Percentiles rank a stretch among this genome's conserved stretches.
phyloP scores from a whole-genome alignment of 805 yeast genomes.

The Cyberlindnera petersonii region DNA sequence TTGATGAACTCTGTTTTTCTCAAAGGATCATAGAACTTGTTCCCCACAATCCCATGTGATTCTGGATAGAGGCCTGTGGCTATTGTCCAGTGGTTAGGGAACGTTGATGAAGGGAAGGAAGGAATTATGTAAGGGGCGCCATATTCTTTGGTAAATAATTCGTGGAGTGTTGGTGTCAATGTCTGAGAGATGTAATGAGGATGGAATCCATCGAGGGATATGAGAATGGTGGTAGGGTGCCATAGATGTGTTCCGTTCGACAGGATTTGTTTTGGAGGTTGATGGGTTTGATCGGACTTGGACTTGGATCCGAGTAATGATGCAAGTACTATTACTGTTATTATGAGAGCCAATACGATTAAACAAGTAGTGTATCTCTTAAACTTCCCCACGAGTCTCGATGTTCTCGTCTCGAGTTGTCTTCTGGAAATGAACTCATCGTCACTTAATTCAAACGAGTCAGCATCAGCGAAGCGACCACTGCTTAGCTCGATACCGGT shows the following conservation, averaged over 20 bases:
- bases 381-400: not conserved
- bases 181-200: conserved; percentile 73
- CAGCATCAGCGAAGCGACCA: conserved; percentile 16
- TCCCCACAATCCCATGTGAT: conserved; percentile 84
- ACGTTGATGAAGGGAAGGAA: conserved; percentile 83
- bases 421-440: conserved; percentile 26
- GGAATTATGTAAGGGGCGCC: conserved; percentile 85
- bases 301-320: conserved; percentile 15
- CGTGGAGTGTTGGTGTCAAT: conserved; percentile 68
- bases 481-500: conserved; percentile 27
- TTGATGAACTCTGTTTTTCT: conserved; percentile 56
- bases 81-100: conserved; percentile 90
- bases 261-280: conserved; percentile 5
- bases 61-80: conserved; percentile 83
- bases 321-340: conserved; percentile 19
- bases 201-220: conserved; percentile 87
- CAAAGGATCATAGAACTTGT: conserved; percentile 67
- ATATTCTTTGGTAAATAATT: conserved; percentile 45
- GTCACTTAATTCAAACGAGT: conserved; percentile 28
- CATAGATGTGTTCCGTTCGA: conserved; percentile 27
- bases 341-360: conserved; percentile 9
- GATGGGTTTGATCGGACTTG: not conserved
- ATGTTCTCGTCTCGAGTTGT: conserved; percentile 11
- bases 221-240: conserved; percentile 71
- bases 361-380: conserved; percentile 11